Evolutionary conservation across 2,329 filamentous ascomycete genomes (phyloP).

Genomic region (Zalaria obscura): DNA sequence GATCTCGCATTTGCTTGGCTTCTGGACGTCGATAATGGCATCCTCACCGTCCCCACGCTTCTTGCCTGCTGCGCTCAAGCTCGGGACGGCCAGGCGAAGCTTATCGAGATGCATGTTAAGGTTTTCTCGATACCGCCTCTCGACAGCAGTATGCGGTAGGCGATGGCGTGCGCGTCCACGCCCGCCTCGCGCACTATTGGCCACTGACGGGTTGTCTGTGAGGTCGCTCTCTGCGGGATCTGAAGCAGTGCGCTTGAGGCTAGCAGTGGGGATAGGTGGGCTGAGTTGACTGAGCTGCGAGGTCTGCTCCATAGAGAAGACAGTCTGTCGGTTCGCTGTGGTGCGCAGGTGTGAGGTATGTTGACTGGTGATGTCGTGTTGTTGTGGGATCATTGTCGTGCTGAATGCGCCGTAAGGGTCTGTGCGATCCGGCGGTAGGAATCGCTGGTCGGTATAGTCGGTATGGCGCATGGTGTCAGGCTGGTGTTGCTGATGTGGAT

Average conservation of each 20-base stretch:
- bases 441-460: no score
- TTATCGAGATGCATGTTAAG: slow-evolving; percentile 20
- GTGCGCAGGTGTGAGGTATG: no score
- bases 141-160: slow-evolving; percentile 20
- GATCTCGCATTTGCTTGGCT: slow-evolving; percentile 23
- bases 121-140: slow-evolving; percentile 22
- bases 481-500: no score
- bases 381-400: no score
- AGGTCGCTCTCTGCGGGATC: neutral
- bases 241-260: slow-evolving; percentile 1
- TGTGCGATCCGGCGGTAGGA: no score
- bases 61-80: slow-evolving; percentile 10
- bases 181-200: neutral
- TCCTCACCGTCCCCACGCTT: slow-evolving; percentile 7
- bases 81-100: slow-evolving; percentile 17
- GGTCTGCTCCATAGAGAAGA: no score
- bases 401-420: no score
- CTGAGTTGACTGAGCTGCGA: neutral
- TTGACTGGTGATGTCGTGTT: no score
- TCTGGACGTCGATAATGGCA: slow-evolving; percentile 6
- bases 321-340: no score
- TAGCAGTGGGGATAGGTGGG: neutral
- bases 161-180: slow-evolving; percentile 18
- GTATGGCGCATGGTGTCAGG: no score
- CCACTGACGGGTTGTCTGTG: neutral